Conservation (phyloP, 2,329 filamentous ascomycete species). For the Apiospora marii region DNA sequence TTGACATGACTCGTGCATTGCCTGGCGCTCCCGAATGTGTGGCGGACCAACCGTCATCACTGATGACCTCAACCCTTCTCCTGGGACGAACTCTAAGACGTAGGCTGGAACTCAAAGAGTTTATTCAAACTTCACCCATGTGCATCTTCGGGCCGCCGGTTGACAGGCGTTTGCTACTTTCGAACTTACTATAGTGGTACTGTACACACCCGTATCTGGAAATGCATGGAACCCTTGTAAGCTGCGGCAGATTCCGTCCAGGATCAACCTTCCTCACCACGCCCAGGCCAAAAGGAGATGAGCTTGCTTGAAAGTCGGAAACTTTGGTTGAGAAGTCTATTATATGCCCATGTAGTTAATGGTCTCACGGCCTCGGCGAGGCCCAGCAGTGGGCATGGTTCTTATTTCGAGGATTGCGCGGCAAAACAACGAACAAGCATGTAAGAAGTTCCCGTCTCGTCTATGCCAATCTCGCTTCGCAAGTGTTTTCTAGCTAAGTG, state of each 20-base stretch:
- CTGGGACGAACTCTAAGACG: neutral
- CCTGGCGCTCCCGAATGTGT: fast-evolving
- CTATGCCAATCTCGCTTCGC: neutral
- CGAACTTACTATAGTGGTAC: neutral
- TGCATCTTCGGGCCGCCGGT: neutral
- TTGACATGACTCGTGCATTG: neutral
- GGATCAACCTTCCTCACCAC: neutral
- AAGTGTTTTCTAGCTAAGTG: neutral
- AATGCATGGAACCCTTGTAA: neutral
- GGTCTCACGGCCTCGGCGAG: neutral
- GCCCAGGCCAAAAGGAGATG: neutral
- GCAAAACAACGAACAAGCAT: neutral
- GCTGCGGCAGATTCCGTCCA: neutral
- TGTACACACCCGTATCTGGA: neutral
- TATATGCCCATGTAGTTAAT: neutral
- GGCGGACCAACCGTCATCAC: neutral
- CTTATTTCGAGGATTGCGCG: neutral
- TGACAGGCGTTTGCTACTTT: neutral
- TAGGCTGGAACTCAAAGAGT: neutral
- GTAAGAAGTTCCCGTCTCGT: neutral
- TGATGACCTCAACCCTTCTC: neutral
- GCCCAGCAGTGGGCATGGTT: neutral
- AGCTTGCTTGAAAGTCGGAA: no score
- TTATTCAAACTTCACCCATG: neutral
- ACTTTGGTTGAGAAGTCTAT: neutral